A percentile compares a stretch with the other conserved stretches of the same genome.
phyloP scores from a whole-genome alignment of 1,139 yeast genomes.

The Yamadazyma triangularis region DNA sequence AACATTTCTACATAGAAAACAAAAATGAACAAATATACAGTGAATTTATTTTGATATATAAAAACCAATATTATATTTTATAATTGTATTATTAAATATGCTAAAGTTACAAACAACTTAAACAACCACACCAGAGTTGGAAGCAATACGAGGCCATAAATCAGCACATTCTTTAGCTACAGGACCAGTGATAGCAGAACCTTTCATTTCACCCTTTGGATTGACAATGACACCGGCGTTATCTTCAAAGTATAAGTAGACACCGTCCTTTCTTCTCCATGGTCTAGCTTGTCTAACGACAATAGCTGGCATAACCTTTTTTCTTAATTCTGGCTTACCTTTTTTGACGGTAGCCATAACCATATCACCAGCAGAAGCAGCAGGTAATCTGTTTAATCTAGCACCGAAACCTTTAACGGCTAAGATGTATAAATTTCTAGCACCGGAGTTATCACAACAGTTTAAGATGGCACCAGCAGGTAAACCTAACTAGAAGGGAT shows the following conservation, averaged over 20 bases:
- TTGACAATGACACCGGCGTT: conserved; percentile 99
- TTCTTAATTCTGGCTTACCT: conserved; percentile 99
- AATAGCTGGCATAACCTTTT: conserved; percentile 99
- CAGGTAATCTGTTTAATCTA: conserved; percentile 99
- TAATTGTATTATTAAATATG: too few species aligned
- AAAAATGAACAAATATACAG: too few species aligned
- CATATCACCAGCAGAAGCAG: conserved; percentile 99
- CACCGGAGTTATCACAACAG: conserved; percentile 99
- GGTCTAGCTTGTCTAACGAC: conserved; percentile 99
- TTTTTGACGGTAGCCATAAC: conserved; percentile 99
- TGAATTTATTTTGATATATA: too few species aligned
- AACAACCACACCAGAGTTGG: conserved; percentile 99
- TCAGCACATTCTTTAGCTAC: conserved; percentile 99
- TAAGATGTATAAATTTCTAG: conserved; percentile 97
- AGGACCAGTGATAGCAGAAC: conserved; percentile 99
- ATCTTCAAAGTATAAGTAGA: conserved; percentile 99
- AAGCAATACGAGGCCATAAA: conserved; percentile 99
- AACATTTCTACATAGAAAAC: too few species aligned
- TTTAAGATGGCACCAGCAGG: conserved; percentile 99
- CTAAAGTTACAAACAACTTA: conserved; percentile 28
- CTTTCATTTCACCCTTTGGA: conserved; percentile 99
- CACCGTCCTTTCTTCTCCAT: conserved; percentile 99
- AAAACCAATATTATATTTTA: conserved; percentile 4
- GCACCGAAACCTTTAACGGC: conserved; percentile 99
- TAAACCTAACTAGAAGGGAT: conserved; percentile 69